Evolutionary conservation across 192 early-diverging fungal genomes (phyloP), one percentile per base, ranked within the genome.

Genomic region (Coemansia guatemalensis): DNA sequence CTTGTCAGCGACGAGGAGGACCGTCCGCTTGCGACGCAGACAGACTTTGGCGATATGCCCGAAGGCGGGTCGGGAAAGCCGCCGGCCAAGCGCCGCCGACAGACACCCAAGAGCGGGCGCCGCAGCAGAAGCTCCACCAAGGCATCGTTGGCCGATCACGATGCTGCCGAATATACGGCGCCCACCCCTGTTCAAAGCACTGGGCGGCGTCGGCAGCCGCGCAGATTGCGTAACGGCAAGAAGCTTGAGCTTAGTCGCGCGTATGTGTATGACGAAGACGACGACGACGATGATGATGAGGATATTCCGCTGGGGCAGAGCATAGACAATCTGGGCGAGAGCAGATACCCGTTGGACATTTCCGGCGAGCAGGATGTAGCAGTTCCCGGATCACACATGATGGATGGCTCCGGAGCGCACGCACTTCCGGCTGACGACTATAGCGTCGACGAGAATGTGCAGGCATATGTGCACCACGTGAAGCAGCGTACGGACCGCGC

Each of bases 381-480:
- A 2, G 73, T 54, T 21, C 62, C 62, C 27, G 64, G 44, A 30
- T 62, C 64, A 6, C 39, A 29, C 50, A 23, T 29, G 14, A 21
- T 30, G 3, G 41, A 62, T 8, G 47, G 39, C 7, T 1, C 21
- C n/a, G 54, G 20, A 17, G 33, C 69, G 11, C 53, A 41, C n/a
- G 20, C 30, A 1, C 54, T 59, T 8, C 54, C 39, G 4, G 52
- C 48, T 25, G 69, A 68, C 21, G 62, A 66, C 35, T 73, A 67
- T 51, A 70, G 60, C 25, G 76, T 81, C 12, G 78, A 81, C 22
- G 60, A 81, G 51, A 60, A 68, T 5, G 73, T 81, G 50, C 78
- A 75, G 53, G 78, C 63, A 11, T 81, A 81, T 22, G 68, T 81
- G 2, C 73, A 75, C 56, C 78, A 75, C 26, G 73, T 81, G 7